Base-by-base conservation (phyloP, 2,329 filamentous ascomycete species). In the Massarina eburnea region DNA sequence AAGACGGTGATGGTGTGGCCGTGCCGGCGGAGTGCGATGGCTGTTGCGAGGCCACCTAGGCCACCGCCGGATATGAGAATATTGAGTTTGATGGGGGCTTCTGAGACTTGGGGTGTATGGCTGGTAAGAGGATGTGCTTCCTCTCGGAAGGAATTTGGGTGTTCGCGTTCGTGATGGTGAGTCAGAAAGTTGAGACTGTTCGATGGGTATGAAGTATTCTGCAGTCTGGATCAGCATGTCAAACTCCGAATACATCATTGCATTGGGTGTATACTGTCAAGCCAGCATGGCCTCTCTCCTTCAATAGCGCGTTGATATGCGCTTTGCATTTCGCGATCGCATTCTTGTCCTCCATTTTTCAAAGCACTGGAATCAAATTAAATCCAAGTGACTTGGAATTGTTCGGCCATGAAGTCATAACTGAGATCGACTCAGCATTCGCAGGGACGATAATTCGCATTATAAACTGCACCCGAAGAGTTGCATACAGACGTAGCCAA, bases 191-290 rank as follows among this genome's bases (percentile, higher is more conserved):
- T 24, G 10, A 59, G 39, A 26, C 48, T 54, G 27, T 43, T 38
- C 14, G 52, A 54, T n/a, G 55, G 57, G 40, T 59, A 59, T 20
- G 55, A 58, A n/a, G 53, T 52, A 29, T 48, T 30, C 57, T 59
- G 29, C 2, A 12, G 12, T 39, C 30, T 2, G 9, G 2, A 24
- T 27, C 33, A 39, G 30, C 19, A 41, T 20, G 8, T 3, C 18
- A 12, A 3, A 10, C 22, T 27, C 12, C 15, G 7, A 8, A 36
- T 18, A 3, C 17, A 14, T 1, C 10, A 18, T 9, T 12, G n/a
- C 19, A 15, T 26, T 12, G 10, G 8, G 19, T 21, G 20, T n/a
- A 14, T 35, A 48, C 49, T 29, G 32, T 35, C 9, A 55, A 43
- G 4, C 46, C 45, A 18, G 32, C 12, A 37, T 44, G 39, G 1